Percentiles rank a stretch among this genome's conserved stretches.
Evolutionary conservation across 2,329 filamentous ascomycete species (phyloP).

Genomic region (Colletotrichum cuscutae): DNA sequence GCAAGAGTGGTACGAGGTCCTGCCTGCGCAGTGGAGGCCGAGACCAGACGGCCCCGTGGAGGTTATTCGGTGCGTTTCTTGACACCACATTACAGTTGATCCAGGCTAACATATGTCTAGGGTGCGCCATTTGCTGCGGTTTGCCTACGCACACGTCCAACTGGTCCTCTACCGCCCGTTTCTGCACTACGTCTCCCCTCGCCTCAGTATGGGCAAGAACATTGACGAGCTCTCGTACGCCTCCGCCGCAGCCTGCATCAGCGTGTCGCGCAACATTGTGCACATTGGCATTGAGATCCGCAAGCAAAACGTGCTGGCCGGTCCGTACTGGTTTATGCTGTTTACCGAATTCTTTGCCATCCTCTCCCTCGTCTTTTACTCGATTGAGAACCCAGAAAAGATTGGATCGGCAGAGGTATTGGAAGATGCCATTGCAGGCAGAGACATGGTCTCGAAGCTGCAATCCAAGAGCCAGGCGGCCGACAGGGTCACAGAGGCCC

Average conservation of each 20-base stretch:
- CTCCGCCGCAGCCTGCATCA: constrained; percentile 72
- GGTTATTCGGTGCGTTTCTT: constrained; percentile 74
- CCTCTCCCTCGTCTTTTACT: constrained; percentile 81
- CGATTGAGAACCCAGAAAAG: constrained; percentile 82
- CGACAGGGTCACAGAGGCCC: constrained; percentile 81
- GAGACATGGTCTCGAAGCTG: constrained; percentile 82
- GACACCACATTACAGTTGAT: background rate
- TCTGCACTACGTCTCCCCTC: constrained; percentile 81
- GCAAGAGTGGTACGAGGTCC: constrained; percentile 69
- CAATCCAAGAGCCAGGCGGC: constrained; percentile 89
- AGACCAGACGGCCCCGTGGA: constrained; percentile 80
- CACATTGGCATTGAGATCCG: constrained; percentile 84
- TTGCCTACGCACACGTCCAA: constrained; percentile 86
- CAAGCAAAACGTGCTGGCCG: constrained; percentile 78
- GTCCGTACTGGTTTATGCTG: constrained; percentile 88
- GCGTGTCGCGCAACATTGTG: constrained; percentile 77
- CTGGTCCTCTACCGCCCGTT: constrained; percentile 87
- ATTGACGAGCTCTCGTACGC: constrained; percentile 84
- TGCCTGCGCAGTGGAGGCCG: constrained; percentile 83
- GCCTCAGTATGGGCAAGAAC: constrained; percentile 62
- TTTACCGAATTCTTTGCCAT: constrained; percentile 88
- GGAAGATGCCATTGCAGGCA: constrained; percentile 85
- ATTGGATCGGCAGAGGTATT: constrained; percentile 81
- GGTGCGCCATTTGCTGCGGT: constrained; percentile 79
- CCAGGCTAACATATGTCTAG: constrained; percentile 43